Base-by-base conservation (phyloP, 2,329 filamentous ascomycete species). In the Botrytis sinoallii region DNA sequence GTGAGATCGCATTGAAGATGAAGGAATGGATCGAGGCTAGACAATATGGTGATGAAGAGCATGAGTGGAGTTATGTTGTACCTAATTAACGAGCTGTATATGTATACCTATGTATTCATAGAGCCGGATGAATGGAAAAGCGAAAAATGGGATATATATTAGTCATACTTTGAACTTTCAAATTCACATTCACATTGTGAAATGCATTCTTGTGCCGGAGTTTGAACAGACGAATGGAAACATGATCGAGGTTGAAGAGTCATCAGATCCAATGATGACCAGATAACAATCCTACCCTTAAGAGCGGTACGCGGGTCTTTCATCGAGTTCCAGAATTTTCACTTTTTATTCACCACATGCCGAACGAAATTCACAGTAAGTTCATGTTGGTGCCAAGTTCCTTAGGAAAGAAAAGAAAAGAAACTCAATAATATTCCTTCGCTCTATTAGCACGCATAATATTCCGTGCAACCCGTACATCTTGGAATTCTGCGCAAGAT, bases 1-100 rank as follows among this genome's bases (percentile, higher is more conserved):
- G 96, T 61, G 92, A 95, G 81, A 87, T 98, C 80, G 92, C 96
- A 16, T 85, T 90, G 79, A 89, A 89, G 83, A 95, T 99, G 91
- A 97, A 97, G 89, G 89, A 92, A 79, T 99, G 96, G 96, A 98
- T 99, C 76, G 95, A 97, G 85, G 91, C 86, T 42, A 95, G 97
- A 78, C 95, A 98, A 85, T 98, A 98, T 82, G 96, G 96, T 76
- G 95, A 98, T 77, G 92, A 95, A 83, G 89, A 93, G 82, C 94
- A 98, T 82, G 88, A 91, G 77, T 99, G 96, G 96, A 98, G 95
- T 87, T 91, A 90, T 79, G 77, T 80, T 71, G 78, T 81, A 18
- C 78, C 78, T 61, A 40, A 76, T 70, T 75, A 79, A 64, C 29
- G 35, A 40, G 5, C 9, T 46, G 42, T 61, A 32, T 60, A 38